Base-by-base conservation (phyloP, 2,329 filamentous ascomycete species). In the Fusarium oligoseptatum region DNA sequence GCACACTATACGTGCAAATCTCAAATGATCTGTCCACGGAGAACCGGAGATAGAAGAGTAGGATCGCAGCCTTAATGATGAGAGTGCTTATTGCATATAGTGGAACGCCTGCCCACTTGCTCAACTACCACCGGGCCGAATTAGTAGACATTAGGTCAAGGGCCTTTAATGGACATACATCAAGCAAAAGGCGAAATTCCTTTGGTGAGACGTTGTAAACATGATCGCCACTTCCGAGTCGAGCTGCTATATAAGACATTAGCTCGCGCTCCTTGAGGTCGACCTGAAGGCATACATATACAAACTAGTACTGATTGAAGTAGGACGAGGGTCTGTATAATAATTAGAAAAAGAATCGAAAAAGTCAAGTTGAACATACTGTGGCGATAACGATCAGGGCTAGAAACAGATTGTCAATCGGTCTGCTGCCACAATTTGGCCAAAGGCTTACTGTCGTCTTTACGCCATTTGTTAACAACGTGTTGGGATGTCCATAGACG, bases 11-110 rank as follows among this genome's bases (percentile, higher is more conserved):
- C 3, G 37, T 29, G 20, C 41, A 52, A 3, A 52, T 17, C 15
- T 37, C 32, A 6, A 64, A 70, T 5, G 41, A 22, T 15, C n/a
- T 32, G 8, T 67, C 64, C 14, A 67, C 55, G 24, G 66, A 62
- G 17, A 77, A 77, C 1, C 76, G 75, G 2, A 77, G 64, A 41
- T 75, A 77, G 29, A 77, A 77, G 36, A 63, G 24, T 1, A 77
- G 58, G 9, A 77, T 71, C 5, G 76, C 76, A 8, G 66, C 67
- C 24, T 77, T 77, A 17, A 68, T 71, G 10, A 77, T 72, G 8
- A 76, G 27, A 1, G 75, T 71, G 6, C 71, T 68, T 4, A 77
- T 20, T 34, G 72, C 75, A 39, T 77, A 77, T 1, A 64, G 6
- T 7, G 64, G 67, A 14, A 64, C 29, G 3, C 57, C 63, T 11